phyloP scores from a whole-genome alignment of 2,329 filamentous ascomycete species.

The Ceratocystis variospora region DNA sequence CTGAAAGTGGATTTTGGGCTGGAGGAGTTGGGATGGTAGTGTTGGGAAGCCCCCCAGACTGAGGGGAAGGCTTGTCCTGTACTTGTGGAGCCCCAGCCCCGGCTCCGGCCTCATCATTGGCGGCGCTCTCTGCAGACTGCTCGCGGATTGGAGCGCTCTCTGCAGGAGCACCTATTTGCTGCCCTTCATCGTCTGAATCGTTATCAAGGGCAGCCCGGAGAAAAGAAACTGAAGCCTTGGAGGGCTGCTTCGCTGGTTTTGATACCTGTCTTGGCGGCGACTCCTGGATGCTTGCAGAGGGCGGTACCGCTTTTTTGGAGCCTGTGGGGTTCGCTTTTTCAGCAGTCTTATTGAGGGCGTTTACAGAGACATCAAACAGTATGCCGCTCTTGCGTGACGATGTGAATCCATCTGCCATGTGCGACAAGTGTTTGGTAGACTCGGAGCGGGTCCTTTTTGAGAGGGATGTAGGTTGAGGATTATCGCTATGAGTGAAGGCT shows the following conservation, averaged over 20 bases:
- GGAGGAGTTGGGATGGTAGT: not conserved
- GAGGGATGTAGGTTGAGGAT: not conserved
- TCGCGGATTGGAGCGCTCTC: not conserved
- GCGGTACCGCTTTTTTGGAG: not conserved
- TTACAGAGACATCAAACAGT: conserved; percentile 11
- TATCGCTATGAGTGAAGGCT: not conserved
- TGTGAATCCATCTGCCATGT: not conserved
- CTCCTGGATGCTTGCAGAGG: not conserved
- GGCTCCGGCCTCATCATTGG: not conserved
- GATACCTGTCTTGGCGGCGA: not conserved
- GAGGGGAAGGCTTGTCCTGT: not conserved
- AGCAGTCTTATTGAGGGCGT: not conserved
- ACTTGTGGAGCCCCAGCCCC: not conserved
- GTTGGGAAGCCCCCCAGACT: not conserved
- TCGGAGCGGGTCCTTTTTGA: not conserved
- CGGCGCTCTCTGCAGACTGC: not conserved
- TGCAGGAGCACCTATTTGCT: not conserved
- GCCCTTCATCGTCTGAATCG: conserved; percentile 9
- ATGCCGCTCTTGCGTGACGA: not conserved
- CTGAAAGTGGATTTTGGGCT: not conserved
- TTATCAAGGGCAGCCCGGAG: conserved; percentile 13
- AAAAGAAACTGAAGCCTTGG: not conserved
- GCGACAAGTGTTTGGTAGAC: not conserved
- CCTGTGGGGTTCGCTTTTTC: not conserved
- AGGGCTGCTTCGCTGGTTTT: not conserved